Evolutionary conservation across 495 filamentous ascomycete genomes (phyloP).

Genomic region (Talaromyces borbonicus): DNA sequence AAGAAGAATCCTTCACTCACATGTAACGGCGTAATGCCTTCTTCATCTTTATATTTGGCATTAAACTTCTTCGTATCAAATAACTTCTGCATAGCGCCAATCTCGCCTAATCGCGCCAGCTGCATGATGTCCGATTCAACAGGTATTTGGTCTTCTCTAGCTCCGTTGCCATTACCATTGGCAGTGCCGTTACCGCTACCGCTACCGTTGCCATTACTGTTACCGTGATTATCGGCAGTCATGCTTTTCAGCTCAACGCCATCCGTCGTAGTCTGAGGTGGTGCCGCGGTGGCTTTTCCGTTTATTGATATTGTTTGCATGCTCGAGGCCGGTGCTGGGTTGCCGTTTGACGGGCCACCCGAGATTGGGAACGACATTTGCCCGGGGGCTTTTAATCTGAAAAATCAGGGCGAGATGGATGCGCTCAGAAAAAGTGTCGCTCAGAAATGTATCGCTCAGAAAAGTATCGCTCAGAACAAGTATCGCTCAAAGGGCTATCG

Average conservation of each 20-base stretch:
- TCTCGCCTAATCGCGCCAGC: slow-evolving; percentile 78
- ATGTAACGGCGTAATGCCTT: slow-evolving; percentile 92
- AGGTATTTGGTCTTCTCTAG: slow-evolving; percentile 34
- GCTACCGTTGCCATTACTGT: neutral
- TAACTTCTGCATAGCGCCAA: slow-evolving; percentile 76
- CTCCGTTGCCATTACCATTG: slow-evolving; percentile 6
- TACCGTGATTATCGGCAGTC: slow-evolving; percentile 28
- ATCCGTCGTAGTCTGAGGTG: slow-evolving; percentile 46
- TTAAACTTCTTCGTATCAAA: slow-evolving; percentile 73
- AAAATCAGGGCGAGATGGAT: neutral
- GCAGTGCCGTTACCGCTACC: slow-evolving; percentile 11
- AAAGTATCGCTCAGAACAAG: no score
- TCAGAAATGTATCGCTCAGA: no score
- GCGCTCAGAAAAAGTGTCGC: no score
- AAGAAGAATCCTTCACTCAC: no score
- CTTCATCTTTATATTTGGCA: slow-evolving; percentile 72
- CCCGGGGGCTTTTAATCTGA: neutral
- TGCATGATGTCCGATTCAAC: slow-evolving; percentile 90
- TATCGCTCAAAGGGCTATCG: no score
- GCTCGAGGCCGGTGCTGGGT: slow-evolving; percentile 17
- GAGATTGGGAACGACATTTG: slow-evolving; percentile 12
- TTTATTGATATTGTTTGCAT: slow-evolving; percentile 25
- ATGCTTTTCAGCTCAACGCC: slow-evolving; percentile 64
- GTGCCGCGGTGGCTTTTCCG: slow-evolving; percentile 46
- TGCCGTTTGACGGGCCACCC: slow-evolving; percentile 18